These are phyloP conservation scores for Gymnopilus dilepis DNA, from an alignment of 768 basidiomycete genomes.

Conservation along the genomic window DNA sequence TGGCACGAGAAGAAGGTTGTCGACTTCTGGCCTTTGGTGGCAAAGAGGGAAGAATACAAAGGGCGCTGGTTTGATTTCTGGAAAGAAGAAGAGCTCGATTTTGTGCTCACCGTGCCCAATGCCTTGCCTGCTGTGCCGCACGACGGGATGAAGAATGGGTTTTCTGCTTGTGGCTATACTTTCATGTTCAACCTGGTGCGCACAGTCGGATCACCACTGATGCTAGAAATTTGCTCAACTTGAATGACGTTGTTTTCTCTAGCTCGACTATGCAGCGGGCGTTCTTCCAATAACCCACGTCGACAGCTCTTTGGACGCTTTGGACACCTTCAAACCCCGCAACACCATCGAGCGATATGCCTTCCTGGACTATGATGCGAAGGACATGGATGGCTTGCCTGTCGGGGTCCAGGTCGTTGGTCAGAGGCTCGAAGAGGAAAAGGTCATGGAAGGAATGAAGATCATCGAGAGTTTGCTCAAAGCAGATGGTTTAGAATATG, in stretches of 20 bases:
- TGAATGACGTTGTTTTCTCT: background rate
- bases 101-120: conserved; percentile 63
- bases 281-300: conserved; percentile 65
- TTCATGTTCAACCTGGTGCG: conserved; percentile 64
- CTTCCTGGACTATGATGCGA: conserved; percentile 55
- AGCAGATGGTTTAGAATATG: conserved; percentile 27
- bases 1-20: conserved; percentile 48
- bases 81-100: conserved; percentile 54
- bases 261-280: conserved; percentile 51
- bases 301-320: conserved; percentile 44
- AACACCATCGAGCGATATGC: conserved; percentile 51
- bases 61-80: conserved; percentile 47
- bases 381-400: conserved; percentile 62
- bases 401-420: conserved; percentile 68
- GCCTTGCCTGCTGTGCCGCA: conserved; percentile 60
- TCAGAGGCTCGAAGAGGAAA: conserved; percentile 65
- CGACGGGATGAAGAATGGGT: conserved; percentile 55
- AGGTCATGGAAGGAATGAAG: conserved; percentile 64
- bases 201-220: conserved; percentile 24
- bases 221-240: background rate
- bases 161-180: conserved; percentile 61
- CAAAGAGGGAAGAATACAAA: conserved; percentile 50
- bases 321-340: conserved; percentile 41
- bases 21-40: conserved; percentile 55
- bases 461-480: conserved; percentile 46